phyloP scores from a whole-genome alignment of 495 filamentous ascomycete genomes.

The Tuber umbilicatum region DNA sequence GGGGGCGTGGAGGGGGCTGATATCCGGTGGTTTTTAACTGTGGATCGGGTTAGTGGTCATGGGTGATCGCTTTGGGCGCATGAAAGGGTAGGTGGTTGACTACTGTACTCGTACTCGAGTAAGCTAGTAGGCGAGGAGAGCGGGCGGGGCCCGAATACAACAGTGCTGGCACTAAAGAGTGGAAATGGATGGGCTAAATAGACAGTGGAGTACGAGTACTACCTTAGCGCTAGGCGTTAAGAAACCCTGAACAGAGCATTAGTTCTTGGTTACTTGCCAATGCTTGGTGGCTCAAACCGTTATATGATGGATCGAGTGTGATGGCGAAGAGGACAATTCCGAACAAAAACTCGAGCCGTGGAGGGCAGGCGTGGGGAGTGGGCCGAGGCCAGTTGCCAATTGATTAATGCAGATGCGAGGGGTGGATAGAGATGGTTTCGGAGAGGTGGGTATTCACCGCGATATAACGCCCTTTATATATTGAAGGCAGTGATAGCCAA shows the following conservation, averaged over 20 bases:
- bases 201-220: neutral
- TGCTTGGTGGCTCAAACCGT: neutral
- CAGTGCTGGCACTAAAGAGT: neutral
- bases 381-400: neutral
- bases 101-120: too few relatives aligned
- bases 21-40: neutral
- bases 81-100: neutral
- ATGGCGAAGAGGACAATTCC: neutral
- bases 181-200: neutral
- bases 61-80: neutral
- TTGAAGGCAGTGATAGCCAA: neutral
- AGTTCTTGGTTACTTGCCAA: neutral
- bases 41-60: neutral
- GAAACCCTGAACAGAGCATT: neutral
- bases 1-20: neutral
- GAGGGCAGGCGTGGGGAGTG: neutral
- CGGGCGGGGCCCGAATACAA: neutral
- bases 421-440: neutral
- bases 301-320: neutral
- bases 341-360: neutral
- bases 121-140: neutral
- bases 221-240: neutral
- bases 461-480: neutral
- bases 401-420: neutral
- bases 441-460: neutral